Percentiles rank a stretch among this genome's conserved stretches.
Conservation (phyloP, 2,329 filamentous ascomycete genomes). For the Penicillium capsulatum region DNA sequence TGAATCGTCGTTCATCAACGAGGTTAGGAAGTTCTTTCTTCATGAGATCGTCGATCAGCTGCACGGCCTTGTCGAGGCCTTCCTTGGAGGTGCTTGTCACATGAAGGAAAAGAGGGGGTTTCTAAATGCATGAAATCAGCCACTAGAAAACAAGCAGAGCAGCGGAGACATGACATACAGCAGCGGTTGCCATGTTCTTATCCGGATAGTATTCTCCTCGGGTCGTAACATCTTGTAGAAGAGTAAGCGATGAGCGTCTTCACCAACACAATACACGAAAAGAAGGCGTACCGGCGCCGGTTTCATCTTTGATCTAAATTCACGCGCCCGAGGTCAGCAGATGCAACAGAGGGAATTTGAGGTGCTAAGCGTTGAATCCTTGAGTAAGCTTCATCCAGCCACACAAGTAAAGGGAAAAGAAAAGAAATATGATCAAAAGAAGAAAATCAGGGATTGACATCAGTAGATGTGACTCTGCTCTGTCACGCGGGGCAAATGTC, state of each 20-base stretch:
- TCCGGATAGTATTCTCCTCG: slow-evolving; percentile 95
- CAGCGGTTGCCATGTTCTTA: slow-evolving; percentile 91
- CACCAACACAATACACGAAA: slow-evolving; percentile 40
- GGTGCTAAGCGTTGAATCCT: slow-evolving; percentile 54
- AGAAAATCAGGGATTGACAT: slow-evolving; percentile 24
- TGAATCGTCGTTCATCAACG: slow-evolving; percentile 89
- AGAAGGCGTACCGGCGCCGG: slow-evolving; percentile 92
- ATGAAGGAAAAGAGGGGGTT: slow-evolving; percentile 89
- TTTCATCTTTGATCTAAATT: slow-evolving; percentile 98
- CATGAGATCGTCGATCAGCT: slow-evolving; percentile 90
- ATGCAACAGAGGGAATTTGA: slow-evolving; percentile 67
- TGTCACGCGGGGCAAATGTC: slow-evolving; percentile 38
- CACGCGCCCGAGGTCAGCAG: slow-evolving; percentile 88
- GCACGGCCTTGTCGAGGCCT: slow-evolving; percentile 83
- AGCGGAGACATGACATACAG: slow-evolving; percentile 58
- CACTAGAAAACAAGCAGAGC: background rate
- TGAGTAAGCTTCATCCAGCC: slow-evolving; percentile 65
- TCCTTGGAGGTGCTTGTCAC: slow-evolving; percentile 89
- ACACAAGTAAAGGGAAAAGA: no score
- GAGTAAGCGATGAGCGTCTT: slow-evolving; percentile 58
- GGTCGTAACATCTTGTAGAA: slow-evolving; percentile 90
- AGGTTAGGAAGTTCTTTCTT: slow-evolving; percentile 92
- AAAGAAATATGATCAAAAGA: slow-evolving; percentile 23
- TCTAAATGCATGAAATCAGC: slow-evolving; percentile 50
- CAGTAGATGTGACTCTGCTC: slow-evolving; percentile 32